Evolutionary conservation across 352 stramenopile species (phyloP).

Genomic region (Globisporangium echinulatum): DNA sequence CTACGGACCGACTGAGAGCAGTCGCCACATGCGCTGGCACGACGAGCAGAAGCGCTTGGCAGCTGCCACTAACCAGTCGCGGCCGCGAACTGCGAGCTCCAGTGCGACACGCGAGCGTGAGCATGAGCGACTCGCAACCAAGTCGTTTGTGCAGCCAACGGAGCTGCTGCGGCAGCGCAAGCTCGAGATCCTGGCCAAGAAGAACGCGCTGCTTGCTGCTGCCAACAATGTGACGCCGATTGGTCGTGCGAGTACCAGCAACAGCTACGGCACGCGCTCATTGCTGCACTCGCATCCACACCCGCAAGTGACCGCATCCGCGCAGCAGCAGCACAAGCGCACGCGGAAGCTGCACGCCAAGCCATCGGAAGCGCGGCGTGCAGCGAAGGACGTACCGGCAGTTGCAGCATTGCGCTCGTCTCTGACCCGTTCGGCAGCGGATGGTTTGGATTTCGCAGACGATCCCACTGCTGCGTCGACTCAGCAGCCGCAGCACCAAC

Average conservation of each 20-base stretch:
- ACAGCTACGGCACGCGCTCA: constrained; percentile 4
- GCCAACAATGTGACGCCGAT: neutral
- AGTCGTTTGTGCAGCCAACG: constrained; percentile 60
- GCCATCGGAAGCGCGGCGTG: constrained; percentile 8
- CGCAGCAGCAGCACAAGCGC: constrained; percentile 5
- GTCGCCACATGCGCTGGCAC: constrained; percentile 70
- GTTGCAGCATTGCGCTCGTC: too few relatives aligned
- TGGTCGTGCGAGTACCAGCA: neutral
- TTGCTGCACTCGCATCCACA: neutral
- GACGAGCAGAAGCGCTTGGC: constrained; percentile 51
- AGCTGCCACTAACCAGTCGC: constrained; percentile 24
- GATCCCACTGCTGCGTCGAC: too few relatives aligned
- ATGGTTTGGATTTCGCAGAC: too few relatives aligned
- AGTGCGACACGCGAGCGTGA: constrained; percentile 27
- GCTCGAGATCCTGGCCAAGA: constrained; percentile 12
- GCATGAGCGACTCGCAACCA: constrained; percentile 27
- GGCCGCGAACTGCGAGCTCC: constrained; percentile 32
- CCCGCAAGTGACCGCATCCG: neutral
- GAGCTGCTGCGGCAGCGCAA: constrained; percentile 35
- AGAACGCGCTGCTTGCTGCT: constrained; percentile 7
- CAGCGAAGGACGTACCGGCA: too few relatives aligned
- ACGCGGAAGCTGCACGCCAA: constrained; percentile 7
- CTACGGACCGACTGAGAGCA: constrained; percentile 73
- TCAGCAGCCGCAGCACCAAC: too few relatives aligned
- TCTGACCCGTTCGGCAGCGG: too few relatives aligned